phyloP scores from a whole-genome alignment of 2,329 filamentous ascomycete genomes.

The Fusarium protoensiforme region DNA sequence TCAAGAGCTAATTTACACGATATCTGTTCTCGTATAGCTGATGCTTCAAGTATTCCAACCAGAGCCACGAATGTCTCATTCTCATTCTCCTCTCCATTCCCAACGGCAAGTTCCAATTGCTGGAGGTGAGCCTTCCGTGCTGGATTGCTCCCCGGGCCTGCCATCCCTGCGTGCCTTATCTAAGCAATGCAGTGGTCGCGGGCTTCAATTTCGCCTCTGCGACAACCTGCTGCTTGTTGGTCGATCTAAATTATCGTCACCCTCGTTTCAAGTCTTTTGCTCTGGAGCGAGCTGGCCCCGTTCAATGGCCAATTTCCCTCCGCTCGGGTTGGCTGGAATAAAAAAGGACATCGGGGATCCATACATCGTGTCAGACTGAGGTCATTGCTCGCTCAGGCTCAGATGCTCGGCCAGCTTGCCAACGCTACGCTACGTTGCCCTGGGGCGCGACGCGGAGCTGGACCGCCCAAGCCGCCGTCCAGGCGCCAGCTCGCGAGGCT shows the following conservation, averaged over 20 bases:
- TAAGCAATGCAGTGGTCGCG: not conserved
- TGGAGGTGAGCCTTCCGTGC: not conserved
- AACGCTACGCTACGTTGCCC: conserved; percentile 13
- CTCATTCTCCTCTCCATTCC: not conserved
- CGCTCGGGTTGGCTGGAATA: conserved; percentile 26
- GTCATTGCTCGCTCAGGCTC: conserved; percentile 38
- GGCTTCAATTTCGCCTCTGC: not conserved
- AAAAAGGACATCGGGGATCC: conserved; percentile 29
- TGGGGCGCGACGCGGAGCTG: conserved; percentile 18
- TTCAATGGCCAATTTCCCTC: conserved; percentile 32
- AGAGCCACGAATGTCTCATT: not conserved
- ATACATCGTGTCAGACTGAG: conserved; percentile 42
- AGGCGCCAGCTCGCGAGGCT: conserved; percentile 5
- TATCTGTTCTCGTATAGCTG: not conserved
- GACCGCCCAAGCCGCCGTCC: conserved; percentile 7
- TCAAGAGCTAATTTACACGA: not conserved
- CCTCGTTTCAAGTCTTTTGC: conserved; percentile 29
- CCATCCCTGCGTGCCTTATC: conserved; percentile 1
- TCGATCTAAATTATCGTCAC: conserved; percentile 32
- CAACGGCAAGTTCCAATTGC: not conserved
- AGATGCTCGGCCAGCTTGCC: conserved; percentile 28
- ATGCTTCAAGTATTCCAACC: not conserved
- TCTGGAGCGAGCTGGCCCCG: conserved; percentile 13
- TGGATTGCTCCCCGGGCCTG: not conserved
- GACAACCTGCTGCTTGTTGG: conserved; percentile 24